Percentiles rank a stretch among this genome's conserved stretches.
Evolutionary conservation across 495 filamentous ascomycete genomes (phyloP).

Genomic region (Aspergillus heteromorphus): DNA sequence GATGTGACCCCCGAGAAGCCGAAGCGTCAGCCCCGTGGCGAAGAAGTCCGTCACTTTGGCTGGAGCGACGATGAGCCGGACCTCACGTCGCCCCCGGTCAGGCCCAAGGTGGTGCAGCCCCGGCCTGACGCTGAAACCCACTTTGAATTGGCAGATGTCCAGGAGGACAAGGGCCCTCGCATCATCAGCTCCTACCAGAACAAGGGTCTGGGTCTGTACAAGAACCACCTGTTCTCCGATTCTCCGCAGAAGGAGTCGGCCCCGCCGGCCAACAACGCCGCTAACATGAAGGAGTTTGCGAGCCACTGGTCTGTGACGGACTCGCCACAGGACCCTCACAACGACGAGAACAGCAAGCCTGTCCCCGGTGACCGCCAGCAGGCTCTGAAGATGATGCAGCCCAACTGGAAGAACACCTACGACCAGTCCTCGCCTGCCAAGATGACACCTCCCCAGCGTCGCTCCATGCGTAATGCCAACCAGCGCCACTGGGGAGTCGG

Average conservation of each 20-base stretch:
- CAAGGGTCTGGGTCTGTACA: conserved; percentile 66
- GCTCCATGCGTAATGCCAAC: conserved; percentile 13
- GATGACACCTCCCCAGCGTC: conserved; percentile 17
- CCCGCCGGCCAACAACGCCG: conserved; percentile 55
- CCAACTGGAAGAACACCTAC: conserved; percentile 58
- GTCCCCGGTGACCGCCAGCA: conserved; percentile 35
- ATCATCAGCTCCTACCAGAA: conserved; percentile 48
- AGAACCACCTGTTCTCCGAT: conserved; percentile 64
- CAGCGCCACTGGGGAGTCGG: conserved; percentile 16
- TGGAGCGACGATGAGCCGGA: conserved; percentile 64
- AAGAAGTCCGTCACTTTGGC: conserved; percentile 64
- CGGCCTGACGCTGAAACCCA: conserved; percentile 76
- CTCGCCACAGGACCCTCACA: conserved; percentile 39
- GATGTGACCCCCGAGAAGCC: conserved; percentile 75
- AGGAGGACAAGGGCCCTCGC: conserved; percentile 21
- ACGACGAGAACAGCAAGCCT: conserved; percentile 52
- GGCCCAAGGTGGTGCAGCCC: conserved; percentile 53
- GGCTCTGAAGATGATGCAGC: conserved; percentile 56
- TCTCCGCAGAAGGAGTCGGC: conserved; percentile 32
- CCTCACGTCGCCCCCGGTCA: conserved; percentile 50
- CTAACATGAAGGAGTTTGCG: conserved; percentile 65
- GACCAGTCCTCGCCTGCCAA: conserved; percentile 50
- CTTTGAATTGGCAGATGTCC: conserved; percentile 61
- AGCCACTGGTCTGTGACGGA: conserved; percentile 67
- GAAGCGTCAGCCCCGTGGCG: conserved; percentile 43